These are phyloP conservation scores for Pichia sp. DNA, from an alignment of 1,139 yeast species.

Conservation along the genomic window DNA sequence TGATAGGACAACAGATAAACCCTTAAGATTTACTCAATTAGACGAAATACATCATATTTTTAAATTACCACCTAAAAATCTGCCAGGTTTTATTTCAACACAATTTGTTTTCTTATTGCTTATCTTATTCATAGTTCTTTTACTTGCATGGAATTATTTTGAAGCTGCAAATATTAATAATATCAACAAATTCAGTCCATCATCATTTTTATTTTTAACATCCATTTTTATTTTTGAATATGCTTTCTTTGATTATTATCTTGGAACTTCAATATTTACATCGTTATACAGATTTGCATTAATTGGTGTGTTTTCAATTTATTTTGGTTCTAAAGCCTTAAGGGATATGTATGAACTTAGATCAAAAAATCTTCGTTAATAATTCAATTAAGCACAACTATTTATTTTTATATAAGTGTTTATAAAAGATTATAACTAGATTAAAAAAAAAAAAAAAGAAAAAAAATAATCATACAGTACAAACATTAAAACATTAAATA, in stretches of 20 bases:
- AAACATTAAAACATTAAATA: too few species aligned
- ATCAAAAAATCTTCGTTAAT: constrained; percentile 20
- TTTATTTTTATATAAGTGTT: constrained; percentile 3
- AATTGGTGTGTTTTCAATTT: constrained; percentile 51
- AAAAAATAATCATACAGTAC: not conserved
- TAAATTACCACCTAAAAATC: constrained; percentile 49
- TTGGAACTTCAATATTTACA: constrained; percentile 65
- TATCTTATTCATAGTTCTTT: constrained; percentile 37
- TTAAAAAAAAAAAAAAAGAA: too few species aligned
- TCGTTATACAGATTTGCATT: constrained; percentile 50
- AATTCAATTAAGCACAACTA: not conserved
- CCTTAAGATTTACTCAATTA: constrained; percentile 42
- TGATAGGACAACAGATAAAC: constrained; percentile 25
- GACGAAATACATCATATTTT: constrained; percentile 72
- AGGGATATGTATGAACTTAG: constrained; percentile 29
- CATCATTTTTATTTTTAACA: constrained; percentile 44
- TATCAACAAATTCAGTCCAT: constrained; percentile 27
- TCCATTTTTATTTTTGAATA: constrained; percentile 56
- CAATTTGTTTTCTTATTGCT: constrained; percentile 45
- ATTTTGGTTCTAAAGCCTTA: constrained; percentile 65
- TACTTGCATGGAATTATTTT: constrained; percentile 43
- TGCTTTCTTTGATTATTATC: constrained; percentile 61
- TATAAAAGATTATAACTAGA: not conserved
- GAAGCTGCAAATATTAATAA: constrained; percentile 42
- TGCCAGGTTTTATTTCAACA: constrained; percentile 48